A percentile compares a stretch with the other conserved stretches of the same genome.
phyloP scores from a whole-genome alignment of 495 filamentous ascomycete genomes.

The Penicillium odoratum region DNA sequence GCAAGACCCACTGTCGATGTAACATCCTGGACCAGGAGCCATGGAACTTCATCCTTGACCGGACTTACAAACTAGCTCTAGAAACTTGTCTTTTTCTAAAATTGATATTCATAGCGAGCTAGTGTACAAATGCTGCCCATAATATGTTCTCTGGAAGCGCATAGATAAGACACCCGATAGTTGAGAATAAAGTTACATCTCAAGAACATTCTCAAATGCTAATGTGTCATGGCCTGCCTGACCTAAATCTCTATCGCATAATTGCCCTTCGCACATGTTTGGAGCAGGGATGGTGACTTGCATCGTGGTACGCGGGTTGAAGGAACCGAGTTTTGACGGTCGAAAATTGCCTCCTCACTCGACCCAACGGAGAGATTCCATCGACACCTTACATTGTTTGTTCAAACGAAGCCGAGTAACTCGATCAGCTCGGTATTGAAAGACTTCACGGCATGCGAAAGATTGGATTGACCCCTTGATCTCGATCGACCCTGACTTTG shows the following conservation, averaged over 20 bases:
- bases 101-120: background rate
- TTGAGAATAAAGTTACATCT: background rate
- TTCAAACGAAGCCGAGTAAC: background rate
- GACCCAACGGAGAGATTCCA: too few relatives aligned
- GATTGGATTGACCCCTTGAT: background rate
- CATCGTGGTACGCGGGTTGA: background rate
- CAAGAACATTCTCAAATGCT: background rate
- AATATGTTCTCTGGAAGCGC: background rate
- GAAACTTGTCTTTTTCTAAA: background rate
- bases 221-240: background rate
- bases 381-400: background rate
- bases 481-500: background rate
- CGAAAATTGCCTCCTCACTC: too few relatives aligned
- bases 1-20: background rate
- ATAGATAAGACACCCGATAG: background rate
- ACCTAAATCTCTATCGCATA: background rate
- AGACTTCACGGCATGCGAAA: background rate
- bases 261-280: background rate
- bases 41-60: background rate
- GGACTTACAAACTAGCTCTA: background rate
- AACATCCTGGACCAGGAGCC: background rate
- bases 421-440: background rate
- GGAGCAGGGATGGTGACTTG: background rate
- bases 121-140: background rate
- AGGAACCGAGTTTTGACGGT: background rate